Evolutionary conservation across 2,329 filamentous ascomycete genomes (phyloP), one percentile per base, ranked within the genome.

Genomic region (Hypoxylon sp.): DNA sequence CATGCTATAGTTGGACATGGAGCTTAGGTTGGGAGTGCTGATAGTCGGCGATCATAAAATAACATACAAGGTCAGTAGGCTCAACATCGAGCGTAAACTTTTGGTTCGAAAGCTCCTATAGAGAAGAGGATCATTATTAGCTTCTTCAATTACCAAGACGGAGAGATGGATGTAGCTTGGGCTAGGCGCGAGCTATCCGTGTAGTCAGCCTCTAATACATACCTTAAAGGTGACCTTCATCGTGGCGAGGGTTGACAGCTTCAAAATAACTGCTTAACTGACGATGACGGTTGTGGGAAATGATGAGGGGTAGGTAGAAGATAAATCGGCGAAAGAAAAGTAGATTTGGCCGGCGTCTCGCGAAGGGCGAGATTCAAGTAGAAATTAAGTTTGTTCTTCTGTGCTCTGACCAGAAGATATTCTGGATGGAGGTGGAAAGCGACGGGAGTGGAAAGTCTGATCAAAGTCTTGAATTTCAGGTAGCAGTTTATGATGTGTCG

Each of bases 71-170:
- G 80, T 98, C 94, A 72, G 92, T 90, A 71, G 94, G 93, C 81
- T 98, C 94, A 78, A 94, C 93, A 75, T 98, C 95, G 85, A 99
- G 92, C 78, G 91, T 90, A 84, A 99, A 99, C 86, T 98, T 98
- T 81, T 98, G 93, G 83, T 98, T 96, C 87, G 98, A 98, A 78
- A 99, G 88, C 85, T 99, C 96, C 94, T 98, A 73, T 30, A 69
- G 30, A 63, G 25, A 58, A 38, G 60, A 48, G 32, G 46, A 62
- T 48, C 56, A 51, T 56, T 19, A 49, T 70, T 64, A 70, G 68
- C 49, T n/a, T 61, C 14, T 43, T 51, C 14, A 36, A 64, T 48
- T 41, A 34, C 25, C 32, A 30, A 41, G 14, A 21, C 32, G 19
- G 56, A 53, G 9, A 30, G 13, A 23, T 5, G 32, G 50, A 53